phyloP scores from a whole-genome alignment of 228 moss, liverwort and hornwort genomes.

The Sphagnum fallax region DNA sequence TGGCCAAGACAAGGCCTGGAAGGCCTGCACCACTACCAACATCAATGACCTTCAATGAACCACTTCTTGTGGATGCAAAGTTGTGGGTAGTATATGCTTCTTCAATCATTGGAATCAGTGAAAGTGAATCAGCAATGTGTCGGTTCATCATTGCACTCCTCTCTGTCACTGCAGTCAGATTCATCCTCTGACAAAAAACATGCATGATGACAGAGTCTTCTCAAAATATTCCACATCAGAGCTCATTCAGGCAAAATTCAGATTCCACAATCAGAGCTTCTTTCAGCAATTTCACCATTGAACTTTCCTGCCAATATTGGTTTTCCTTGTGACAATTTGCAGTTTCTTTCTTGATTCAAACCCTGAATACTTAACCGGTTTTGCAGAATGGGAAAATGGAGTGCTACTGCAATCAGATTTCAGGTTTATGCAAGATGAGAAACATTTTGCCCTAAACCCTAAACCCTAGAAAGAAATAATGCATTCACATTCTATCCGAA shows the following conservation, averaged over 20 bases:
- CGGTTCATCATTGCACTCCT: constrained; percentile 86
- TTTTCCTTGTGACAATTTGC: neutral
- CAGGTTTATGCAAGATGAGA: too few species aligned
- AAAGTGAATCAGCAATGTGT: constrained; percentile 78
- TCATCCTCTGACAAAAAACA: constrained; percentile 61
- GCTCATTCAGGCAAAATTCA: neutral
- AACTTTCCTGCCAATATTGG: neutral
- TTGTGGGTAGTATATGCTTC: constrained; percentile 40
- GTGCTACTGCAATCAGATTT: too few species aligned
- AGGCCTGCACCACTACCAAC: constrained; percentile 94
- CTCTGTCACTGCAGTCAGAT: constrained; percentile 91
- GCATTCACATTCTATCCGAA: too few species aligned
- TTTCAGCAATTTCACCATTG: constrained; percentile 1
- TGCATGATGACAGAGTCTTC: neutral
- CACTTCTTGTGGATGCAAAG: constrained; percentile 8
- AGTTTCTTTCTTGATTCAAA: too few species aligned
- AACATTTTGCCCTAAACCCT: too few species aligned
- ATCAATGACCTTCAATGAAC: constrained; percentile 64
- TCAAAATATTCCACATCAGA: neutral
- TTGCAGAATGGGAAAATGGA: too few species aligned
- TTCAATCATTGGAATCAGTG: constrained; percentile 71
- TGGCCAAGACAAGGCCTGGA: constrained; percentile 87
- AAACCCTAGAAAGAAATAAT: too few species aligned
- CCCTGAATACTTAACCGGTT: too few species aligned
- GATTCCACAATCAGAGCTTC: neutral